These are phyloP conservation scores for Xylariaceae sp. DNA, from an alignment of 2,329 filamentous ascomycete species.

Conservation along the genomic window DNA sequence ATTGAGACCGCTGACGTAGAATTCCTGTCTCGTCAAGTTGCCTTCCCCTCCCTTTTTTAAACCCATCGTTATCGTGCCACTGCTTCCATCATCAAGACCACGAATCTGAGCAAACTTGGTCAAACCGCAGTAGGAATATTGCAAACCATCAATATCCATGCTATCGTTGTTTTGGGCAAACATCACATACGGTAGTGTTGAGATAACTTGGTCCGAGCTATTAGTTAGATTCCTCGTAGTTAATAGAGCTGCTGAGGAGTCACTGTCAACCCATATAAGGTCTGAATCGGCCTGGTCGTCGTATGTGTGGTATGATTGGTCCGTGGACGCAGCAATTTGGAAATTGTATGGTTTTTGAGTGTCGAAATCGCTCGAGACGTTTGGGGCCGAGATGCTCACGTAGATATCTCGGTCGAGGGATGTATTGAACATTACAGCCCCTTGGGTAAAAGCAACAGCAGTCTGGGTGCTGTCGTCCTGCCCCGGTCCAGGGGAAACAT, in stretches of 20 bases:
- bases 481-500: conserved; percentile 68
- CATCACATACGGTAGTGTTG: conserved; percentile 69
- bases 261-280: conserved; percentile 82
- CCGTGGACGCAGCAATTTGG: conserved; percentile 80
- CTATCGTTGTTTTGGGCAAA: conserved; percentile 71
- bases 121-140: conserved; percentile 82
- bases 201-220: conserved; percentile 55
- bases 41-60: conserved; percentile 72
- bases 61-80: conserved; percentile 53
- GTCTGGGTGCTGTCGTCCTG: conserved; percentile 48
- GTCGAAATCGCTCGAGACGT: conserved; percentile 59
- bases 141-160: conserved; percentile 66
- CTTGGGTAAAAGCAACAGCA: conserved; percentile 60
- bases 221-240: conserved; percentile 74
- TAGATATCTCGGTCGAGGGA: conserved; percentile 70
- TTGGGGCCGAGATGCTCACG: conserved; percentile 74
- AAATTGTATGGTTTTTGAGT: conserved; percentile 70
- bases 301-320: conserved; percentile 73
- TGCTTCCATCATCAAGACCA: conserved; percentile 55
- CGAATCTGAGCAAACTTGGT: conserved; percentile 65
- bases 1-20: conserved; percentile 78
- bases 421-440: conserved; percentile 68
- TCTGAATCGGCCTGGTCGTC: conserved; percentile 54
- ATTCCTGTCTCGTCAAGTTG: conserved; percentile 79
- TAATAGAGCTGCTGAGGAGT: conserved; percentile 76